Conservation (phyloP, 331 rosid species). For the Stylosanthes scabra region DNA sequence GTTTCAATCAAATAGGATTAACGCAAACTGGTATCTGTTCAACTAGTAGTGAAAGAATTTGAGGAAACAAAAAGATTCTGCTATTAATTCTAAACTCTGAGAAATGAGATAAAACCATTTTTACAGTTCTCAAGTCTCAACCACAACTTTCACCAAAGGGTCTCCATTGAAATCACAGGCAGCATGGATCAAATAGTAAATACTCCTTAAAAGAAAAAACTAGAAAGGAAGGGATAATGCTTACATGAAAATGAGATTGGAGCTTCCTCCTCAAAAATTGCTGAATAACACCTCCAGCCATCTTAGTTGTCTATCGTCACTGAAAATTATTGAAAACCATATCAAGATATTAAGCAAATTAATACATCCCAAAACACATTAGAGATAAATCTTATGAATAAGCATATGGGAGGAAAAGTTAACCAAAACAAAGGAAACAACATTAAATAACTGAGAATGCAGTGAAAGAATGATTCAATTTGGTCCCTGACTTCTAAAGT, state of each 20-base stretch:
- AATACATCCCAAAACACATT: not conserved
- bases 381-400: not conserved
- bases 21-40: not conserved
- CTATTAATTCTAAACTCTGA: not conserved
- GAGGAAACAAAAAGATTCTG: no score
- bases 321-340: slow-evolving; percentile 24
- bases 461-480: not conserved
- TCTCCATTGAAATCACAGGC: not conserved
- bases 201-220: not conserved
- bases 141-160: not conserved
- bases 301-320: slow-evolving; percentile 47
- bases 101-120: not conserved
- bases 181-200: not conserved
- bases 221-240: slow-evolving; percentile 16
- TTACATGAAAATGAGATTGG: slow-evolving; percentile 63
- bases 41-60: not conserved
- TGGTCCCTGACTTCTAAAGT: no score
- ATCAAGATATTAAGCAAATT: not conserved
- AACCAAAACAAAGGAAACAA: not conserved
- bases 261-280: slow-evolving; percentile 81
- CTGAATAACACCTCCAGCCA: slow-evolving; percentile 88
- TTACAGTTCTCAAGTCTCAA: not conserved
- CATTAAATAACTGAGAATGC: not conserved
- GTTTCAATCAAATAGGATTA: not conserved
- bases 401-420: not conserved